Evolutionary conservation across 345 rosid species (phyloP).

Genomic region (Hibiscus tridactylites): DNA sequence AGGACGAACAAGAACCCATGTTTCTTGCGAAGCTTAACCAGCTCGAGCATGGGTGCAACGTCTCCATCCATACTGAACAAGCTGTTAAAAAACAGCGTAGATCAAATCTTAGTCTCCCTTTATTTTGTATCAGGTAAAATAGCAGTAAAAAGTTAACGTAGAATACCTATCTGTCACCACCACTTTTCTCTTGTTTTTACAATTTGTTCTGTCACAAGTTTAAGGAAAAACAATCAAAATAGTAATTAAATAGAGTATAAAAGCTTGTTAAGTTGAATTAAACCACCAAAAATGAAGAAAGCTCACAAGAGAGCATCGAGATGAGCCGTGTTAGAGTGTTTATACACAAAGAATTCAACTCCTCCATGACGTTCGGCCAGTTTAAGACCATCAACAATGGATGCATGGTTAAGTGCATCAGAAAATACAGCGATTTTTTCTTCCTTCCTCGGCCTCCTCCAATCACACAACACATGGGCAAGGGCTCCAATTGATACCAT

Average conservation of each 20-base stretch:
- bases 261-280: neutral
- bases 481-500: conserved; percentile 82
- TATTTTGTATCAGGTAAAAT: neutral
- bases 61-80: conserved; percentile 99
- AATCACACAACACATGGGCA: conserved; percentile 44
- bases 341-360: conserved; percentile 50
- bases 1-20: conserved; percentile 74
- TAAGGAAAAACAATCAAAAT: neutral
- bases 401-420: conserved; percentile 87
- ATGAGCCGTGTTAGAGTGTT: conserved; percentile 80
- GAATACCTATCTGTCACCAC: conserved; percentile 86
- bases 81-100: conserved; percentile 14
- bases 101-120: neutral
- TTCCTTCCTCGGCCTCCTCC: conserved; percentile 33
- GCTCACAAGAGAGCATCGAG: conserved; percentile 56
- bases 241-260: neutral
- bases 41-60: conserved; percentile 84
- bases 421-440: conserved; percentile 85
- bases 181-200: conserved; percentile 57
- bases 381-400: conserved; percentile 86
- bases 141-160: neutral
- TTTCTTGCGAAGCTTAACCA: conserved; percentile 54
- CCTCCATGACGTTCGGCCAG: conserved; percentile 63
- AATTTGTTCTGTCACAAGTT: conserved; percentile 45
- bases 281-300: conserved; percentile 16